Evolutionary conservation across 1,284 basidiomycete species (phyloP).

Genomic region (Thecaphora thlaspeos): DNA sequence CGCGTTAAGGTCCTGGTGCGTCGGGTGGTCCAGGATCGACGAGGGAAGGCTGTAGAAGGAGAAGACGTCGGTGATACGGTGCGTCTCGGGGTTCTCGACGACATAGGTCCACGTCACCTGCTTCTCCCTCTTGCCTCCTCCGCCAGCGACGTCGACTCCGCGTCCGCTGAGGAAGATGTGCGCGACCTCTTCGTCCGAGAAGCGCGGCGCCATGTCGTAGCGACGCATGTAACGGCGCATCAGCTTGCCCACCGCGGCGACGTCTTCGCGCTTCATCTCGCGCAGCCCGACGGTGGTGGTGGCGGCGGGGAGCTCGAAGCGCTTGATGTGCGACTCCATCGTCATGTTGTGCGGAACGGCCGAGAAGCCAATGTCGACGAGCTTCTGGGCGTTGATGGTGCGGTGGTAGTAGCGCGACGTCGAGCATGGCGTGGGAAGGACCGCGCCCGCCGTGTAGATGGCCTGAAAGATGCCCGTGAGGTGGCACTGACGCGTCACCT

Average conservation of each 20-base stretch:
- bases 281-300: conserved; percentile 64
- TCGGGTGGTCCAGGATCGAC: conserved; percentile 69
- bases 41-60: conserved; percentile 97
- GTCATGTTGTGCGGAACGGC: conserved; percentile 59
- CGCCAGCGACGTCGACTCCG: conserved; percentile 64
- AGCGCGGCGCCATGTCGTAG: conserved; percentile 79
- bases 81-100: conserved; percentile 82
- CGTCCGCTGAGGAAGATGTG: conserved; percentile 86
- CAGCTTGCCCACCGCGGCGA: conserved; percentile 72
- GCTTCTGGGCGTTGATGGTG: conserved; percentile 84
- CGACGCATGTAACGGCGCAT: conserved; percentile 77
- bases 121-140: conserved; percentile 60
- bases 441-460: conserved; percentile 75
- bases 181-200: conserved; percentile 75
- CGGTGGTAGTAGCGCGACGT: conserved; percentile 81
- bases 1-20: conserved; percentile 69
- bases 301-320: conserved; percentile 36
- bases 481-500: conserved; percentile 90
- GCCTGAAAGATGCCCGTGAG: conserved; percentile 91
- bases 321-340: conserved; percentile 35
- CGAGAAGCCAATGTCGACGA: conserved; percentile 89
- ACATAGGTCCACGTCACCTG: conserved; percentile 98
- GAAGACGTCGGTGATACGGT: conserved; percentile 88
- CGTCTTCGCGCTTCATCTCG: conserved; percentile 81
- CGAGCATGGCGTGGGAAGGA: conserved; percentile 51